Percentiles rank a stretch among this genome's conserved stretches.
phyloP scores from a whole-genome alignment of 306 rosid genomes.

The Malus sieversii region DNA sequence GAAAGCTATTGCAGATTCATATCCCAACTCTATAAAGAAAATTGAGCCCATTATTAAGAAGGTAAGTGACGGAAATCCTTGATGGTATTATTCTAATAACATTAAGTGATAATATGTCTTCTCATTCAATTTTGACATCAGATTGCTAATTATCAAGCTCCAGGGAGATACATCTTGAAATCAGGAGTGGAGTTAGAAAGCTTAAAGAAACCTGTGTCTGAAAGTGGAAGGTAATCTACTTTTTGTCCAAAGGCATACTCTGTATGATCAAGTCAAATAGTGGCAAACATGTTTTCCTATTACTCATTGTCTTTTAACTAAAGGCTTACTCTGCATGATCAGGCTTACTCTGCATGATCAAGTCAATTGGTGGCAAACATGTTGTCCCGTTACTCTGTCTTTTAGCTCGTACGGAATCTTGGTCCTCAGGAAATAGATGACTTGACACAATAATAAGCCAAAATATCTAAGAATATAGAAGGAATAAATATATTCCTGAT shows the following conservation, averaged over 20 bases:
- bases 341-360: conserved; percentile 4
- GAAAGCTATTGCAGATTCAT: conserved; percentile 72
- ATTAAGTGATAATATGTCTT: conserved; percentile 21
- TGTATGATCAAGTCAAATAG: conserved; percentile 4
- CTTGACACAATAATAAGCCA: background rate
- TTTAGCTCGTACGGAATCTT: background rate
- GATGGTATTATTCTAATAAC: conserved; percentile 19
- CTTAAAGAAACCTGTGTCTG: conserved; percentile 56
- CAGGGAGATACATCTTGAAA: conserved; percentile 69
- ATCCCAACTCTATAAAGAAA: conserved; percentile 57
- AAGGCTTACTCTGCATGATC: conserved; percentile 1
- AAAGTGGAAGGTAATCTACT: conserved; percentile 65
- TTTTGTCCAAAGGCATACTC: conserved; percentile 4
- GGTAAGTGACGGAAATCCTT: conserved; percentile 40
- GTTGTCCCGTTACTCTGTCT: background rate
- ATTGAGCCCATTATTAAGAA: conserved; percentile 70
- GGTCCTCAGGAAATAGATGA: background rate
- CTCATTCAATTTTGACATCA: conserved; percentile 45
- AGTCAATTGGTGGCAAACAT: background rate
- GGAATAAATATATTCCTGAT: background rate
- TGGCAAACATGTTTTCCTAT: background rate
- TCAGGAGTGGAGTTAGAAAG: conserved; percentile 56
- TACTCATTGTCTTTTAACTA: background rate
- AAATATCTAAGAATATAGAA: background rate
- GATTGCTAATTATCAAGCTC: conserved; percentile 74